Percentiles rank a stretch among this genome's conserved stretches.
Evolutionary conservation across 768 basidiomycete genomes (phyloP).

Genomic region (Phaeolepiota aurea): DNA sequence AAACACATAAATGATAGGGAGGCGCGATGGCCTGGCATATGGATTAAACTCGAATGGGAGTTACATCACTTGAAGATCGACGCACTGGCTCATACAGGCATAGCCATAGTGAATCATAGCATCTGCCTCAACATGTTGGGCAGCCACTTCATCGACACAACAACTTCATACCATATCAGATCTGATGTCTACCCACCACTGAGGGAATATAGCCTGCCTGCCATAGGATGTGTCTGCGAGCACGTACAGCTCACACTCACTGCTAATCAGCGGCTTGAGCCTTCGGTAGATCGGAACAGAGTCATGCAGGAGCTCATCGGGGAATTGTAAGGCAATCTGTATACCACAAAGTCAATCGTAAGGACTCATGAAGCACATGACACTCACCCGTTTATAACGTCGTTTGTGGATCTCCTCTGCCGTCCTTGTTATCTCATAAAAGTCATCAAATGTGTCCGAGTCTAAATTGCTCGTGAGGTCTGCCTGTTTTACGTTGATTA

Average conservation of each 20-base stretch:
- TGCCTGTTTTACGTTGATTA: slow-evolving; percentile 38
- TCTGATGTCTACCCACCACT: background rate
- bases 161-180: slow-evolving; percentile 43
- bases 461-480: slow-evolving; percentile 23
- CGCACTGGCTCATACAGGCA: slow-evolving; percentile 90
- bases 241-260: slow-evolving; percentile 63
- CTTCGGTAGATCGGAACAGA: slow-evolving; percentile 76
- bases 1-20: slow-evolving; percentile 89
- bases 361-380: background rate
- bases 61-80: slow-evolving; percentile 7
- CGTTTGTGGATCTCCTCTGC: slow-evolving; percentile 49
- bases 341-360: too few relatives aligned
- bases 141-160: slow-evolving; percentile 94
- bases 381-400: slow-evolving; percentile 61
- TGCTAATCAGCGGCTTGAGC: slow-evolving; percentile 44
- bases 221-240: slow-evolving; percentile 98
- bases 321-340: slow-evolving; percentile 89
- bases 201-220: slow-evolving; percentile 46
- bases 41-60: background rate
- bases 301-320: slow-evolving; percentile 83
- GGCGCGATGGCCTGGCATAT: slow-evolving; percentile 60
- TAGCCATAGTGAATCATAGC: slow-evolving; percentile 93
- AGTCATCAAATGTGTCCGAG: slow-evolving; percentile 41
- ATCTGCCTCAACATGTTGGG: slow-evolving; percentile 89
- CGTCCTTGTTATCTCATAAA: slow-evolving; percentile 72